Conservation (phyloP, 2,329 filamentous ascomycete genomes). For the Raffaelea ambrosiae region DNA sequence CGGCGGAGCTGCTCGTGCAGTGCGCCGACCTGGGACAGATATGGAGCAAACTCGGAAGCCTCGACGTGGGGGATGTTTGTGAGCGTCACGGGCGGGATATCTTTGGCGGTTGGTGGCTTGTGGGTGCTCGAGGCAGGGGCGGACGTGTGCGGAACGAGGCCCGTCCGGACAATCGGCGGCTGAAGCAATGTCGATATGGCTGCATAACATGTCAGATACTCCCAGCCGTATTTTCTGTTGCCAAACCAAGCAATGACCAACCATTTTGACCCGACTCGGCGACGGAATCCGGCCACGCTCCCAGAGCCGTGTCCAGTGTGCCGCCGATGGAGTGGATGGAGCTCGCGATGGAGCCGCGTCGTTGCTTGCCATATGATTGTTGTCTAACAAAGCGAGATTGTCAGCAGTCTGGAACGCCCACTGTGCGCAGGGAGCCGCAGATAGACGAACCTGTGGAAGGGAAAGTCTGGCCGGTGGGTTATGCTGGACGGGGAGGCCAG, state of each 20-base stretch:
- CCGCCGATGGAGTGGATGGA: conserved; percentile 83
- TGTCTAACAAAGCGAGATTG: not conserved
- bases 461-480: conserved; percentile 43
- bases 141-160: conserved; percentile 69
- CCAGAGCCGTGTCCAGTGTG: conserved; percentile 62
- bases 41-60: conserved; percentile 69
- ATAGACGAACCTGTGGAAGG: conserved; percentile 45
- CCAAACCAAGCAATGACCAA: conserved; percentile 21
- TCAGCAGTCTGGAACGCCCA: not conserved
- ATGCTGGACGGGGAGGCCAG: conserved; percentile 40
- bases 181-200: conserved; percentile 92
- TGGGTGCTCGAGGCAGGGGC: conserved; percentile 63
- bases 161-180: conserved; percentile 81
- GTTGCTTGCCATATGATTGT: conserved; percentile 26
- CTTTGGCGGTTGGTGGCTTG: conserved; percentile 73
- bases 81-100: conserved; percentile 88
- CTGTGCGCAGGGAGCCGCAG: not conserved
- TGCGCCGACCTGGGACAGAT: conserved; percentile 75
- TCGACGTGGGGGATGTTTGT: conserved; percentile 83
- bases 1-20: conserved; percentile 85
- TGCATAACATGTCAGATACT: conserved; percentile 20
- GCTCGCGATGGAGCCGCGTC: conserved; percentile 78
- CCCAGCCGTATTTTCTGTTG: no score
- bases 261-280: conserved; percentile 78
- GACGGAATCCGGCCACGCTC: conserved; percentile 45